Evolutionary conservation across 108 stramenopile species (phyloP).

Genomic region (Bacterosira constricta): DNA sequence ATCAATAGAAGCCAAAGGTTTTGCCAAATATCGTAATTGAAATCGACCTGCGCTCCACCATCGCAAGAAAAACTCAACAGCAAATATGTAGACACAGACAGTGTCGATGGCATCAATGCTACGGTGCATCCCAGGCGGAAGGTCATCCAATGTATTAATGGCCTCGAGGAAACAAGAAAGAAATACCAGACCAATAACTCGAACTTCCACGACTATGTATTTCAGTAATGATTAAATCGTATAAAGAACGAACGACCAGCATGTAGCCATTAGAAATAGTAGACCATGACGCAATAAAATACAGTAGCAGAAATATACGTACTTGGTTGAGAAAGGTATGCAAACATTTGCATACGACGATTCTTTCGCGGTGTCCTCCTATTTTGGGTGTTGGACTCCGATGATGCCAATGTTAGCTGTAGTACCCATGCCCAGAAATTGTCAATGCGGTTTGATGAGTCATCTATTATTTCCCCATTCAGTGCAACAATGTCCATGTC

Average conservation of each 20-base stretch:
- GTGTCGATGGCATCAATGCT: constrained; percentile 26
- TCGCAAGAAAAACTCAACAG: constrained; percentile 59
- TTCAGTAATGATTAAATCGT: background rate
- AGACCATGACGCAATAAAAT: background rate
- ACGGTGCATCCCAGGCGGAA: constrained; percentile 17
- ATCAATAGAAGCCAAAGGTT: constrained; percentile 63
- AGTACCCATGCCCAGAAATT: background rate
- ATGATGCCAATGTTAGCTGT: too few relatives aligned
- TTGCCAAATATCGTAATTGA: constrained; percentile 52
- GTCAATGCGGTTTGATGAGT: too few relatives aligned
- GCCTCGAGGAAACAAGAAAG: constrained; percentile 54
- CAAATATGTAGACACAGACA: constrained; percentile 54
- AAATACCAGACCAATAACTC: constrained; percentile 36
- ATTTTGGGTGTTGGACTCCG: background rate
- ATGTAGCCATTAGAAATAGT: too few relatives aligned
- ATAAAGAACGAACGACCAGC: background rate
- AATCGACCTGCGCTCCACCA: constrained; percentile 64
- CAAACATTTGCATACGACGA: constrained; percentile 41
- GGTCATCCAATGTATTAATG: constrained; percentile 47
- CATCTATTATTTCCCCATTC: too few relatives aligned
- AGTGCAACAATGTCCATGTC: too few relatives aligned
- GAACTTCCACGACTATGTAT: constrained; percentile 45
- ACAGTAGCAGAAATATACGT: background rate
- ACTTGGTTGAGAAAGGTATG: constrained; percentile 37
- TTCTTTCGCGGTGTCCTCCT: constrained; percentile 12